phyloP scores from a whole-genome alignment of 345 rosid species.

The Reutealis trisperma region DNA sequence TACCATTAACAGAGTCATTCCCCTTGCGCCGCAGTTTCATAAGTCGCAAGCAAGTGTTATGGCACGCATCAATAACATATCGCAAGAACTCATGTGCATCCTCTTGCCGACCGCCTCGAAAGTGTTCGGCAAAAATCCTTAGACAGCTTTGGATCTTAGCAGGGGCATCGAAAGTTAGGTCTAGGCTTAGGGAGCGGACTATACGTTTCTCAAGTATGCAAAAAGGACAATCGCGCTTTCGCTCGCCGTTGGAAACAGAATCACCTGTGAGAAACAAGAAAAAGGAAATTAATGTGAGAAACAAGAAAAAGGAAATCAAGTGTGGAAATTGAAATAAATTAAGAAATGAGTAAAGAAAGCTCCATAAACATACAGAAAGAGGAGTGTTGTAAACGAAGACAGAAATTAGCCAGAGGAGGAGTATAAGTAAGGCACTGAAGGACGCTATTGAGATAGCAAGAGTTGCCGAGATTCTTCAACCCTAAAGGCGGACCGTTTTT shows the following conservation, averaged over 20 bases:
- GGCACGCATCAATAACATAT: slow-evolving; percentile 92
- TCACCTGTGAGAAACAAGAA: slow-evolving; percentile 50
- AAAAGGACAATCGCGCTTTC: slow-evolving; percentile 84
- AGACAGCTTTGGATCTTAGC: slow-evolving; percentile 65
- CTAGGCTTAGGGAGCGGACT: slow-evolving; percentile 68
- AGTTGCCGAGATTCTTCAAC: slow-evolving; percentile 89
- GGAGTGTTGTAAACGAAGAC: slow-evolving; percentile 79
- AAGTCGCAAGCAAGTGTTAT: slow-evolving; percentile 79
- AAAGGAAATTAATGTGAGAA: too few relatives aligned
- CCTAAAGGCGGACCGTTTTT: slow-evolving; percentile 87
- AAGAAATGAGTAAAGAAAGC: not conserved
- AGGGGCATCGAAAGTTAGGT: slow-evolving; percentile 63
- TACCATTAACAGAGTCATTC: slow-evolving; percentile 8
- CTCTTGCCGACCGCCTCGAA: slow-evolving; percentile 81
- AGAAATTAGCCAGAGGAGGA: slow-evolving; percentile 97
- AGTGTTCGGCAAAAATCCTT: slow-evolving; percentile 68
- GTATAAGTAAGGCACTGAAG: slow-evolving; percentile 94
- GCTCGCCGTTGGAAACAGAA: slow-evolving; percentile 47
- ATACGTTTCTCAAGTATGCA: slow-evolving; percentile 84
- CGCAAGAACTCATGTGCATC: slow-evolving; percentile 97
- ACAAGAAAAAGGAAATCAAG: too few relatives aligned
- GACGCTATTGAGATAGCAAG: slow-evolving; percentile 95
- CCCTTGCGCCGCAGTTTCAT: slow-evolving; percentile 70
- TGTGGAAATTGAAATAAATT: not conserved
- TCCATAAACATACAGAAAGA: slow-evolving; percentile 53